A percentile compares a stretch with the other conserved stretches of the same genome.
Conservation (phyloP, 2,329 filamentous ascomycete genomes). For the Aaosphaeria pasadenensis region DNA sequence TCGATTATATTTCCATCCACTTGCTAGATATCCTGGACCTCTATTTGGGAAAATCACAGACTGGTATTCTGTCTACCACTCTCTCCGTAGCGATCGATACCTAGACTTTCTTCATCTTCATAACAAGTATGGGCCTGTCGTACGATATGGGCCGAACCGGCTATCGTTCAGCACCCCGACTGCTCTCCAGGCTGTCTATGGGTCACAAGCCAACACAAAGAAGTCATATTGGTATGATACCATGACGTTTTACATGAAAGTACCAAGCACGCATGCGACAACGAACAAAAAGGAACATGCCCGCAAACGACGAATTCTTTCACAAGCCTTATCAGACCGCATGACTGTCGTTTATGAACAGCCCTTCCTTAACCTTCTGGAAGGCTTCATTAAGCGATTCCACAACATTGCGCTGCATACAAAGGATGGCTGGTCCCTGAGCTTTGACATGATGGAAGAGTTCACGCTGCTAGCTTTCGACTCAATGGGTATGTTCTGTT, state of each 20-base stretch:
- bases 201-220: constrained; percentile 4
- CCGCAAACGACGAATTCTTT: constrained; percentile 25
- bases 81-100: neutral
- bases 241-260: constrained; percentile 1
- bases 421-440: no score
- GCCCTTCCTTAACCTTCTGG: no score
- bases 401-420: no score
- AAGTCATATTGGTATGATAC: constrained; percentile 1
- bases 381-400: no score
- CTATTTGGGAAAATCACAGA: neutral
- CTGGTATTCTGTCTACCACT: constrained; percentile 1
- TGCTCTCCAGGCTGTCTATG: constrained; percentile 6
- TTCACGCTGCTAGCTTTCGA: no score
- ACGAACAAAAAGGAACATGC: constrained; percentile 37
- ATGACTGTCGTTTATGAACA: no score
- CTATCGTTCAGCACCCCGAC: constrained; percentile 3
- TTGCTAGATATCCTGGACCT: constrained; percentile 3
- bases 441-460: no score
- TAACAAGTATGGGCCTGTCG: neutral
- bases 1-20: constrained; percentile 28
- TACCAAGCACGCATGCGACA: constrained; percentile 31
- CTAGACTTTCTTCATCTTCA: neutral
- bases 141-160: constrained; percentile 6
- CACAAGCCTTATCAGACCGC: no score
- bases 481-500: no score